Evolutionary conservation across 1,284 basidiomycete genomes (phyloP).

Genomic region (Laetiporus sulphureus): DNA sequence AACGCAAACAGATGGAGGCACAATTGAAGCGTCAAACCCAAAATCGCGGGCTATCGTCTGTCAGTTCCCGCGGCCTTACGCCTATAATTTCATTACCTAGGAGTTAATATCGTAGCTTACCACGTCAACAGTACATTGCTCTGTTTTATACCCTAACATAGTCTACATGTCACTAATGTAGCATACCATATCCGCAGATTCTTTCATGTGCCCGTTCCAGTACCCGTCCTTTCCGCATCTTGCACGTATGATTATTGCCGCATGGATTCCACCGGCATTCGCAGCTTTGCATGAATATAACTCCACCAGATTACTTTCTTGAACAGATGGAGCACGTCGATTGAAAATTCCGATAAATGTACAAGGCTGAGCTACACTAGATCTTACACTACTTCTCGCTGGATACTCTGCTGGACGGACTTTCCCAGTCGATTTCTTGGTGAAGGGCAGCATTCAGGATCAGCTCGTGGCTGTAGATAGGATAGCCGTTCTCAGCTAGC

Average conservation of each 20-base stretch:
- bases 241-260: too few relatives aligned
- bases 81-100: constrained; percentile 19
- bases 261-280: too few relatives aligned
- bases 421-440: constrained; percentile 62
- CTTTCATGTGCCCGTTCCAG: too few relatives aligned
- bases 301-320: too few relatives aligned
- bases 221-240: too few relatives aligned
- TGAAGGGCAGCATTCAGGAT: constrained; percentile 54
- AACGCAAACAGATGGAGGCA: constrained; percentile 65
- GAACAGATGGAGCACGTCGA: too few relatives aligned
- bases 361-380: too few relatives aligned
- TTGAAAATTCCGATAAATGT: too few relatives aligned
- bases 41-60: constrained; percentile 18
- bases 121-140: neutral
- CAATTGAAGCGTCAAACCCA: constrained; percentile 56
- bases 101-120: too few relatives aligned
- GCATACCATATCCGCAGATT: neutral
- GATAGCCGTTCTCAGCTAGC: constrained; percentile 40
- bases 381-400: too few relatives aligned
- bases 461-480: constrained; percentile 64
- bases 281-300: too few relatives aligned
- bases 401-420: constrained; percentile 21
- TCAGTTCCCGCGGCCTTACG: constrained; percentile 6
- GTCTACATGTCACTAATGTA: neutral
- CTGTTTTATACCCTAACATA: neutral